Percentiles rank a stretch among this genome's conserved stretches.
These are phyloP conservation scores for Apophysomyces sp. DNA, from an alignment of 371 early-diverging fungal species.

Conservation along the genomic window DNA sequence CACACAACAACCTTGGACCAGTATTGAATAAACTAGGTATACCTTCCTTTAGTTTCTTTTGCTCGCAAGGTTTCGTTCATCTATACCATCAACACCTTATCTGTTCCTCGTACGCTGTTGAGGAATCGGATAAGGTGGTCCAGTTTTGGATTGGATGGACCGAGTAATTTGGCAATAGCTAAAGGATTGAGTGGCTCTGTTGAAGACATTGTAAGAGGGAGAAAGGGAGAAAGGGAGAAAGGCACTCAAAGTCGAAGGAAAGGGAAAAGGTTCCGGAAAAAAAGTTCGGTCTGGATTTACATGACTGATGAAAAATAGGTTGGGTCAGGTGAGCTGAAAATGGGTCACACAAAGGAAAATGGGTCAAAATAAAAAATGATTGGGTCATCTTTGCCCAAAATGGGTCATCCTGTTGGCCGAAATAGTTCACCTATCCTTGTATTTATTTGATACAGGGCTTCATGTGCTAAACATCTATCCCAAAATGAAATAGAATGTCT, in stretches of 20 bases:
- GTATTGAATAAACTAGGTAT: constrained; percentile 82
- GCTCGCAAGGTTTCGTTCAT: background rate
- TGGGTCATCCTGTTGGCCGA: too few species aligned
- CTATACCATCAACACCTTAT: constrained; percentile 92
- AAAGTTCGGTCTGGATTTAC: too few species aligned
- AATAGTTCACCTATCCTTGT: too few species aligned
- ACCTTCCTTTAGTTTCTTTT: background rate
- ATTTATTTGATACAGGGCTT: too few species aligned
- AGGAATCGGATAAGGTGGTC: constrained; percentile 77
- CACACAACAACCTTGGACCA: constrained; percentile 86
- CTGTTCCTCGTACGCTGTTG: constrained; percentile 81
- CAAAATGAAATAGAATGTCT: too few species aligned
- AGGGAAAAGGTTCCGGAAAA: background rate
- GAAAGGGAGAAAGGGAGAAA: background rate
- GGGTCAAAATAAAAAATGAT: too few species aligned
- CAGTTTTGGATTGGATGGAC: constrained; percentile 57
- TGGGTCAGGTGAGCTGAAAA: too few species aligned
- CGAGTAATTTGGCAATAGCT: constrained; percentile 45
- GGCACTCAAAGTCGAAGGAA: background rate
- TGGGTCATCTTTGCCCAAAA: too few species aligned
- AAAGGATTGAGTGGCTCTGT: constrained; percentile 29
- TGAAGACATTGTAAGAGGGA: constrained; percentile 3
- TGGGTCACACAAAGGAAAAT: too few species aligned
- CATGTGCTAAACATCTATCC: too few species aligned
- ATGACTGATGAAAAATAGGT: too few species aligned